These are phyloP conservation scores for Morella rubra DNA, from an alignment of 306 rosid genomes.

Conservation along the genomic window DNA sequence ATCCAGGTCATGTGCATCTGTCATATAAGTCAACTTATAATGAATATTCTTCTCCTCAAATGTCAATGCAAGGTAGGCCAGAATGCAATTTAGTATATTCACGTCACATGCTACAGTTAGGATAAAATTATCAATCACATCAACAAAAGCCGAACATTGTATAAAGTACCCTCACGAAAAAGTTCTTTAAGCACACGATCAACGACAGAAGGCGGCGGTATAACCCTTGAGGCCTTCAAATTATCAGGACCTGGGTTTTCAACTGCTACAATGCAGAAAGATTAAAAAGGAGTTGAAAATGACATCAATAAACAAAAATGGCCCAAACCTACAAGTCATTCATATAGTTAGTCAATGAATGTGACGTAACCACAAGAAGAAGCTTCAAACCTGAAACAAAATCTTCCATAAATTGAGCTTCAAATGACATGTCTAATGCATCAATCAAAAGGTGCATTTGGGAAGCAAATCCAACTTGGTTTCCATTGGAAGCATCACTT, in stretches of 20 bases:
- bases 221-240: conserved; percentile 61
- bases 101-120: neutral
- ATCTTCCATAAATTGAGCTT: conserved; percentile 91
- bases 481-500: conserved; percentile 62
- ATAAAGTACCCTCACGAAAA: conserved; percentile 69
- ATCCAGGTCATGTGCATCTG: neutral
- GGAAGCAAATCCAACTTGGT: conserved; percentile 74
- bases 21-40: neutral
- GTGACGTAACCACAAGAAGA: neutral
- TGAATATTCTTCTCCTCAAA: neutral
- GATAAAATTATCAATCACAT: neutral
- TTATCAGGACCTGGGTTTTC: conserved; percentile 75
- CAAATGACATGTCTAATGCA: conserved; percentile 77
- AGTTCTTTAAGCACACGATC: conserved; percentile 92
- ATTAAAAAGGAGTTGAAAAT: conserved; percentile 16
- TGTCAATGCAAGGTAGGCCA: neutral
- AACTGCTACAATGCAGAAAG: conserved; percentile 50
- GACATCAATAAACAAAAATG: conserved; percentile 27
- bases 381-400: conserved; percentile 81
- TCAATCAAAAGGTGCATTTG: conserved; percentile 70
- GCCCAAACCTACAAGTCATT: conserved; percentile 27
- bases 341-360: neutral
- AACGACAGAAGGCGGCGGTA: conserved; percentile 88
- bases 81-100: neutral
- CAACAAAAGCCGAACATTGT: conserved; percentile 30